These are phyloP conservation scores for Jaminaea rosea DNA, from an alignment of 1,284 basidiomycete genomes.

Conservation along the genomic window DNA sequence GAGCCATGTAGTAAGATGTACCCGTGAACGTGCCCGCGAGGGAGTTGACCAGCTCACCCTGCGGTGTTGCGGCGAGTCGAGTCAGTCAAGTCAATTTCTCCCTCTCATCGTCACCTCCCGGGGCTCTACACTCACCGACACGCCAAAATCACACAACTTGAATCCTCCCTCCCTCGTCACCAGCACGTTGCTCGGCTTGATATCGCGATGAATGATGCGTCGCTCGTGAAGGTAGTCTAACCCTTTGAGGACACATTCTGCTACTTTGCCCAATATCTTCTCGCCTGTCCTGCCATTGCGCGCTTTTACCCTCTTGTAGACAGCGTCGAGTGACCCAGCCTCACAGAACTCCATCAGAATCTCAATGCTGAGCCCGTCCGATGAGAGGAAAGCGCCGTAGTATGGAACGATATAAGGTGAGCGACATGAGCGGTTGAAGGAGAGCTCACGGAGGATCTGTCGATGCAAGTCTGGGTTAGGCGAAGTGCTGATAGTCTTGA, in stretches of 20 bases:
- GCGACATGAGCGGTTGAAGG: conserved; percentile 73
- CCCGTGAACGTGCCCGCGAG: conserved; percentile 91
- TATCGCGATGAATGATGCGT: conserved; percentile 91
- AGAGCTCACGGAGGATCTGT: conserved; percentile 84
- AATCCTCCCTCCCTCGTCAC: conserved; percentile 75
- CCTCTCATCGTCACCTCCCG: too few species aligned
- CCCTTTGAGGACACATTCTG: conserved; percentile 83
- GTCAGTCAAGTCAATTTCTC: too few species aligned
- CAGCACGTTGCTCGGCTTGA: conserved; percentile 93
- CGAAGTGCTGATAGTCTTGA: conserved; percentile 90
- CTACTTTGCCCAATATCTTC: conserved; percentile 80
- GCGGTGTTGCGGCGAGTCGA: too few species aligned
- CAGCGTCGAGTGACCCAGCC: conserved; percentile 69
- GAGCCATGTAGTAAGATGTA: conserved; percentile 91
- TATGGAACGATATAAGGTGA: conserved; percentile 85
- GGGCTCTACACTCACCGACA: too few species aligned
- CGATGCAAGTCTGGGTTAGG: conserved; percentile 75
- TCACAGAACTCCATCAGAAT: conserved; percentile 93
- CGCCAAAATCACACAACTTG: conserved; percentile 91
- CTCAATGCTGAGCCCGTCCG: conserved; percentile 82
- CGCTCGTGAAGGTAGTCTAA: conserved; percentile 82
- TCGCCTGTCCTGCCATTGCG: conserved; percentile 72
- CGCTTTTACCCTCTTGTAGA: conserved; percentile 75
- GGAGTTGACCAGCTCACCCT: conserved; percentile 85
- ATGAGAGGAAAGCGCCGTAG: conserved; percentile 89